Base-by-base conservation (phyloP, 2,329 filamentous ascomycete genomes). In the Colletotrichum australisinense region DNA sequence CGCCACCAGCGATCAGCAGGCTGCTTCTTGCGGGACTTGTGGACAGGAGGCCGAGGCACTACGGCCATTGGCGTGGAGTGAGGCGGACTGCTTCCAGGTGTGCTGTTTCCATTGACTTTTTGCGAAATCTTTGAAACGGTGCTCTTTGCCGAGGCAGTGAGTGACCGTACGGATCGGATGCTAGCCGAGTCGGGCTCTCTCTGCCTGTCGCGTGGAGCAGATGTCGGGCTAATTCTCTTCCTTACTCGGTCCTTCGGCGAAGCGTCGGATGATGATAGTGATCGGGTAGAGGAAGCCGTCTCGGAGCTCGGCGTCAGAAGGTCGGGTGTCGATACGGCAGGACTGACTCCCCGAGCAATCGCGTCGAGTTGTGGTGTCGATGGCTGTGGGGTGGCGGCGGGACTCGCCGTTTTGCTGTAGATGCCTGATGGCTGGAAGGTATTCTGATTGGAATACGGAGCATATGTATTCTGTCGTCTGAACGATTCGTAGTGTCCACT, bases 401-500 rank as follows among this genome's bases (percentile, higher is more conserved):
- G 86, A 76, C 90, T 86, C 73, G 90, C 87, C 64, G 90, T 84
- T 78, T 86, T 88, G 81, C 93, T 94, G 79, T 94, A 96, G 42
- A 93, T 90, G 7, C 91, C 92, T 49, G 94, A 93, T 6, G 89
- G 88, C 73, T 93, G 93, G 82, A 97, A 96, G 0, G 91, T 92
- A 76, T 94, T 92, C 0, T 93, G 91, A 8, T 96, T 98, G 1
- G 94, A 93, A 80, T 92, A 98, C 0, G 95, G 95, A 3, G 93
- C 86, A 63, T 92, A 91, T 9, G 72, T 68, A 72, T 94, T 93
- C 82, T 98, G 97, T 49, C 97, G 90, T 42, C 97, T 90, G 82
- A 98, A 98, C 1, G 95, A 96, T 82, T 99, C 97, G 84, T 99
- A 99, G 80, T 99, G 97, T 1, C 97, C 97, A 78, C 95, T 98